phyloP scores from a whole-genome alignment of 1,139 yeast species.

The Pichia sp. region DNA sequence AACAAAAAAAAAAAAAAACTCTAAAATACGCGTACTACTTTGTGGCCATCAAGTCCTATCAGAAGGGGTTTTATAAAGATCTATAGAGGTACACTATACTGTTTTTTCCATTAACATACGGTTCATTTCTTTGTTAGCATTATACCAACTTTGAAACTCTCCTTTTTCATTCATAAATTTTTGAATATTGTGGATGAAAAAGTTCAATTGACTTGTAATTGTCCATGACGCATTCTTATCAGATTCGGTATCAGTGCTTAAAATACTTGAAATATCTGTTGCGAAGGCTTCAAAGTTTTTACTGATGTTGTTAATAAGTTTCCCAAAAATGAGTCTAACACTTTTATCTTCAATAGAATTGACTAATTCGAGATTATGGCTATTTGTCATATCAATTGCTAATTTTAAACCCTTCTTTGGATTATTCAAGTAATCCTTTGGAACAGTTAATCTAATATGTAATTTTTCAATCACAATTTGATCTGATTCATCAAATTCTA shows the following conservation, averaged over 20 bases:
- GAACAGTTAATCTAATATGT: slow-evolving; percentile 26
- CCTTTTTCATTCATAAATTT: slow-evolving; percentile 26
- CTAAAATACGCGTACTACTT: too few species aligned
- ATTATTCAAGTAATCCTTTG: slow-evolving; percentile 29
- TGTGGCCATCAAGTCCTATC: too few species aligned
- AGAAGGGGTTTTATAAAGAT: neutral
- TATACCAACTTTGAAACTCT: slow-evolving; percentile 26
- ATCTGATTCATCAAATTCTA: slow-evolving; percentile 25
- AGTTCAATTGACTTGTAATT: slow-evolving; percentile 28
- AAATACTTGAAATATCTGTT: slow-evolving; percentile 16
- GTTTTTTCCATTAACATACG: neutral
- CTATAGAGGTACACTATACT: neutral
- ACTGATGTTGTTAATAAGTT: slow-evolving; percentile 25
- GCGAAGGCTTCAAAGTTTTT: slow-evolving; percentile 25
- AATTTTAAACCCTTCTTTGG: slow-evolving; percentile 33
- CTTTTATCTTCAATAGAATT: slow-evolving; percentile 25
- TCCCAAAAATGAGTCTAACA: slow-evolving; percentile 25
- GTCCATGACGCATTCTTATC: slow-evolving; percentile 15
- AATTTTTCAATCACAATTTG: slow-evolving; percentile 22
- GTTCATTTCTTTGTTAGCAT: slow-evolving; percentile 16
- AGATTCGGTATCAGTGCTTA: slow-evolving; percentile 1
- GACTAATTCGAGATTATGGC: slow-evolving; percentile 21
- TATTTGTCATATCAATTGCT: slow-evolving; percentile 31
- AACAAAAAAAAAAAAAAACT: neutral
- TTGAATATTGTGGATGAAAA: slow-evolving; percentile 27